Evolutionary conservation across 2,329 filamentous ascomycete species (phyloP).

Genomic region (Aspergillus sp.): DNA sequence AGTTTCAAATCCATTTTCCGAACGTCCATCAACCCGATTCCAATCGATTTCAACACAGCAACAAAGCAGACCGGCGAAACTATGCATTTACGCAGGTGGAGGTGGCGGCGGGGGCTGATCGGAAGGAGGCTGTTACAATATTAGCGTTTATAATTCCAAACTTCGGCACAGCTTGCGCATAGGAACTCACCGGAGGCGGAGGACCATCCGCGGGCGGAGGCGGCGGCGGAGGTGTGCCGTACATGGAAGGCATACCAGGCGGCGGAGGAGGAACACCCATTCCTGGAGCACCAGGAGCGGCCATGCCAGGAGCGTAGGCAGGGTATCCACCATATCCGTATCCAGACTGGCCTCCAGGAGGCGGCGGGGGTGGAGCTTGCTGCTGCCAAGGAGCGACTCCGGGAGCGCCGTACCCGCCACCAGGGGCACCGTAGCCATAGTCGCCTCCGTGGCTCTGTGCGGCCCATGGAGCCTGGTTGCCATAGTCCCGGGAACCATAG

Average conservation of each 20-base stretch:
- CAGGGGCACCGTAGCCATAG: conserved; percentile 33
- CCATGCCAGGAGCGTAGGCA: conserved; percentile 42
- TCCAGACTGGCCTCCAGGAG: conserved; percentile 37
- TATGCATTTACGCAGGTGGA: conserved; percentile 37
- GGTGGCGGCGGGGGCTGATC: conserved; percentile 58
- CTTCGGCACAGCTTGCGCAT: not conserved
- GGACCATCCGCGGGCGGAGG: conserved; percentile 38
- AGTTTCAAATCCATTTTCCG: no score
- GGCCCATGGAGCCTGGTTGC: conserved; percentile 29
- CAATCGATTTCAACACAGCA: not conserved
- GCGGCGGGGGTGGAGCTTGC: conserved; percentile 41
- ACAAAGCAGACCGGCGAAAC: not conserved
- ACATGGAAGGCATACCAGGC: conserved; percentile 39
- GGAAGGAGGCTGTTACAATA: conserved; percentile 38
- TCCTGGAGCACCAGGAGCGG: conserved; percentile 50
- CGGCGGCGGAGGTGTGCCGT: conserved; percentile 30
- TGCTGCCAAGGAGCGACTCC: conserved; percentile 57
- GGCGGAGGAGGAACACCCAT: conserved; percentile 37
- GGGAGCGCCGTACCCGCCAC: conserved; percentile 35
- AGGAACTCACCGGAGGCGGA: conserved; percentile 34
- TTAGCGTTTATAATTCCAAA: conserved; percentile 11
- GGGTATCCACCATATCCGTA: conserved; percentile 53
- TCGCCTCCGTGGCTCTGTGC: conserved; percentile 39
- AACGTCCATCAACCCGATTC: no score
- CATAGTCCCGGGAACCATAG: conserved; percentile 35